A percentile compares a stretch with the other conserved stretches of the same genome.
phyloP scores from a whole-genome alignment of 306 rosid genomes.

The Malus asiatica region DNA sequence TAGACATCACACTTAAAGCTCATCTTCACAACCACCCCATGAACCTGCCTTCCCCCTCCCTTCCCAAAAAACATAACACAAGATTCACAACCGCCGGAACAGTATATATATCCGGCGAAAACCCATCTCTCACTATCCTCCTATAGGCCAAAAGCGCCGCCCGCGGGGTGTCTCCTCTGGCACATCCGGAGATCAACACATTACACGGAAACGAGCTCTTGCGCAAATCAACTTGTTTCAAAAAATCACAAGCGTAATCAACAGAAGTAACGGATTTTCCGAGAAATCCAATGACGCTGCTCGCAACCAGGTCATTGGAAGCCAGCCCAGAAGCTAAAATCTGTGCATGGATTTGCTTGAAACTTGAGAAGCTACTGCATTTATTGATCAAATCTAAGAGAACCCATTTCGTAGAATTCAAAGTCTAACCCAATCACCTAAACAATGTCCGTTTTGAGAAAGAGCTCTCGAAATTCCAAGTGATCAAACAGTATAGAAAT shows the following conservation, averaged over 20 bases:
- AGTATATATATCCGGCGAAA: slow-evolving; percentile 58
- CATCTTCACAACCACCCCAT: slow-evolving; percentile 35
- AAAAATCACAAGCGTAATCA: slow-evolving; percentile 52
- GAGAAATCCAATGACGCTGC: slow-evolving; percentile 44
- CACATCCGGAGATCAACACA: slow-evolving; percentile 39
- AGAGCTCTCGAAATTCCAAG: background rate
- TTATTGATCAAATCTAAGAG: slow-evolving; percentile 38
- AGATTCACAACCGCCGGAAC: slow-evolving; percentile 60
- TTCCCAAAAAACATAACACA: slow-evolving; percentile 58
- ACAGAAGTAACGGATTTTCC: slow-evolving; percentile 31
- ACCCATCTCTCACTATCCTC: slow-evolving; percentile 49
- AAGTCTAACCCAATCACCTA: slow-evolving; percentile 14
- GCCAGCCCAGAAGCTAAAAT: slow-evolving; percentile 46
- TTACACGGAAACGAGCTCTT: slow-evolving; percentile 65
- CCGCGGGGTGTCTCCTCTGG: slow-evolving; percentile 28
- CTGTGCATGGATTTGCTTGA: slow-evolving; percentile 59
- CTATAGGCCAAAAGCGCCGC: slow-evolving; percentile 34
- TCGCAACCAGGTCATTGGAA: slow-evolving; percentile 36
- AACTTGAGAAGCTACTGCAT: slow-evolving; percentile 41
- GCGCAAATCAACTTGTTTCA: slow-evolving; percentile 56
- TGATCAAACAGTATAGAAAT: background rate
- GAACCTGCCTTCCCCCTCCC: slow-evolving; percentile 55
- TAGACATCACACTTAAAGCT: slow-evolving; percentile 46
- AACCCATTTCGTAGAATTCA: slow-evolving; percentile 44
- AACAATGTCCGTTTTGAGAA: slow-evolving; percentile 1